A percentile compares a stretch with the other conserved stretches of the same genome.
Evolutionary conservation across 2,329 filamentous ascomycete species (phyloP).

Genomic region (Paramyrothecium roridum): DNA sequence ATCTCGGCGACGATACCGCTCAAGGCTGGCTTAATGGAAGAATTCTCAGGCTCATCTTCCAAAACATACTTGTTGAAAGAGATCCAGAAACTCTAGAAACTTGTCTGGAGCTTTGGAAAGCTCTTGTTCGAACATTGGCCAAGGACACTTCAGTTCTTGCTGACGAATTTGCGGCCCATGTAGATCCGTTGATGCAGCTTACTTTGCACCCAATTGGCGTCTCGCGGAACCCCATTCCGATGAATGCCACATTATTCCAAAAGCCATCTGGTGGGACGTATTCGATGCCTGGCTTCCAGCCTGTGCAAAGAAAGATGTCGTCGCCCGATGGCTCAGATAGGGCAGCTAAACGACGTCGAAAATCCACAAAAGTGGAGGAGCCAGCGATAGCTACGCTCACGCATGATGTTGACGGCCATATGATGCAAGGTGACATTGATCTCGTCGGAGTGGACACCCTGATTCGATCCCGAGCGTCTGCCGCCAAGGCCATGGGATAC

Average conservation of each 20-base stretch:
- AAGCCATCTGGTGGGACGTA: conserved; percentile 90
- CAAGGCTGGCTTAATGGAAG: conserved; percentile 92
- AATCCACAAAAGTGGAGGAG: conserved; percentile 79
- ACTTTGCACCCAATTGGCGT: conserved; percentile 91
- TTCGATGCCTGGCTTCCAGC: conserved; percentile 47
- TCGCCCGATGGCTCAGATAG: conserved; percentile 57
- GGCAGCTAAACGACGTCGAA: conserved; percentile 72
- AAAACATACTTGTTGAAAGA: conserved; percentile 91
- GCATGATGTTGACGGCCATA: conserved; percentile 95
- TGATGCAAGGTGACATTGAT: conserved; percentile 96
- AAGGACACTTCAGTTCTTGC: conserved; percentile 63
- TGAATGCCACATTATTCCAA: conserved; percentile 86
- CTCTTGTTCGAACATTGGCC: conserved; percentile 68
- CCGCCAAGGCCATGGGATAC: conserved; percentile 81
- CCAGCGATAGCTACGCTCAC: conserved; percentile 59
- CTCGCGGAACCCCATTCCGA: conserved; percentile 83
- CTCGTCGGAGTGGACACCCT: conserved; percentile 86
- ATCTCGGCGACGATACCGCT: conserved; percentile 74
- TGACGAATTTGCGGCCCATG: conserved; percentile 69
- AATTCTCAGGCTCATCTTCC: conserved; percentile 84
- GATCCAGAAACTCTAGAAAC: conserved; percentile 78
- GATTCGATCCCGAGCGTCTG: conserved; percentile 83
- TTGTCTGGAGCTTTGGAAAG: conserved; percentile 84
- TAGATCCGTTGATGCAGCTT: conserved; percentile 79
- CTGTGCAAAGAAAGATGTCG: conserved; percentile 42